Conservation (phyloP, 2,329 filamentous ascomycete species). For the Chrysoporthe puriensis region DNA sequence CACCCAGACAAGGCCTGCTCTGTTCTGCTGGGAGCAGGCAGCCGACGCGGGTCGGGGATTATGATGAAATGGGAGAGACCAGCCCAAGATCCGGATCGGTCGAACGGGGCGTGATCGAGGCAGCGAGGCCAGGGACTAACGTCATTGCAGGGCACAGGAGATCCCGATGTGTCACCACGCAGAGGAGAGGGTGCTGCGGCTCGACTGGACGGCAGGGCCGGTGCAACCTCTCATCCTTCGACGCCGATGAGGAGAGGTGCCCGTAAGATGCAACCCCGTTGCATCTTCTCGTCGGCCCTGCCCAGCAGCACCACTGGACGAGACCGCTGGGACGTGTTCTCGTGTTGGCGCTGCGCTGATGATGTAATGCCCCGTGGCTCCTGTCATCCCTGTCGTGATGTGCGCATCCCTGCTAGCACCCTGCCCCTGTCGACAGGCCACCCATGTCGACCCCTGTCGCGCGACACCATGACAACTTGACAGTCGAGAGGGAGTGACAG, state of each 20-base stretch:
- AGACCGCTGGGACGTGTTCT: neutral
- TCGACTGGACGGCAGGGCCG: too few relatives aligned
- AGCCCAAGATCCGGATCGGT: neutral
- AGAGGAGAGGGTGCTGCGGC: neutral
- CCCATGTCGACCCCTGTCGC: conserved; percentile 4
- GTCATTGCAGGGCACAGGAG: conserved; percentile 11
- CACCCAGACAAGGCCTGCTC: too few relatives aligned
- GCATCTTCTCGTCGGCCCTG: neutral
- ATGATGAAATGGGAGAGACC: conserved; percentile 19
- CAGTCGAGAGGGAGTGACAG: too few relatives aligned
- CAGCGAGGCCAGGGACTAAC: neutral
- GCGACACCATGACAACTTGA: conserved; percentile 4
- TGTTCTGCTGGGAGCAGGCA: neutral
- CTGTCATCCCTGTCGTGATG: neutral
- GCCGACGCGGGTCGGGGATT: conserved; percentile 1
- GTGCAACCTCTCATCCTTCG: neutral
- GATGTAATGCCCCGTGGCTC: neutral
- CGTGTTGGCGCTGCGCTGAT: conserved; percentile 1
- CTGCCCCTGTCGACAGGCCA: neutral
- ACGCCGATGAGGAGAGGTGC: neutral
- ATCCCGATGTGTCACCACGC: conserved; percentile 2
- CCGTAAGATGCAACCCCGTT: neutral
- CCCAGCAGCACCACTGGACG: neutral
- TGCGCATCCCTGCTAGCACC: neutral
- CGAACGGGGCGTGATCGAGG: conserved; percentile 1